Evolutionary conservation across 768 basidiomycete genomes (phyloP).

Genomic region (Leccinum disarticulatum): DNA sequence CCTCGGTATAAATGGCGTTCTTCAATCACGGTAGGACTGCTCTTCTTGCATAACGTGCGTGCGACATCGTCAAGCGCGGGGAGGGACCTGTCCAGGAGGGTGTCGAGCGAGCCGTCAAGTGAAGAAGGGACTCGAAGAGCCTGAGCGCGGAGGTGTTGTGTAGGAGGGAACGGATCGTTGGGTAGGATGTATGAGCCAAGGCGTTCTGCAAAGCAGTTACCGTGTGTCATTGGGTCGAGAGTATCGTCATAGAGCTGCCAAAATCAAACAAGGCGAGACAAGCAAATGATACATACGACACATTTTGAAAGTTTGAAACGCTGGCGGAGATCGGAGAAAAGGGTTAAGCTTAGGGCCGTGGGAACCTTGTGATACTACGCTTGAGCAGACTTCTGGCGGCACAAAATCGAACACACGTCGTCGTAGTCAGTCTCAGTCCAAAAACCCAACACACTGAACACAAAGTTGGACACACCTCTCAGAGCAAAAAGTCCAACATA

Average conservation of each 20-base stretch:
- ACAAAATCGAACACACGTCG: too few relatives aligned
- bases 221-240: slow-evolving; percentile 83
- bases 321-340: neutral
- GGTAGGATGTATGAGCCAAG: slow-evolving; percentile 87
- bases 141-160: slow-evolving; percentile 68
- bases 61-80: slow-evolving; percentile 78
- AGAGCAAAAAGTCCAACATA: too few relatives aligned
- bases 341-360: too few relatives aligned
- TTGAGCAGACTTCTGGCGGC: too few relatives aligned
- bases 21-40: slow-evolving; percentile 64
- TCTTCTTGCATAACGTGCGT: slow-evolving; percentile 66
- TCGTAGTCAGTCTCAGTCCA: too few relatives aligned
- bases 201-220: slow-evolving; percentile 87
- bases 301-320: too few relatives aligned
- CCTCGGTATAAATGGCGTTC: slow-evolving; percentile 87
- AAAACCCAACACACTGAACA: too few relatives aligned
- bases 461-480: too few relatives aligned
- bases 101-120: slow-evolving; percentile 69
- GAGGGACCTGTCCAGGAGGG: slow-evolving; percentile 63
- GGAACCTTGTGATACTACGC: too few relatives aligned
- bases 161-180: slow-evolving; percentile 78
- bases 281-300: slow-evolving; percentile 53
- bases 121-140: slow-evolving; percentile 71
- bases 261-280: slow-evolving; percentile 61
- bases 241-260: slow-evolving; percentile 64